Conservation (phyloP, 192 early-diverging fungal genomes). For the Coemansia sp. region DNA sequence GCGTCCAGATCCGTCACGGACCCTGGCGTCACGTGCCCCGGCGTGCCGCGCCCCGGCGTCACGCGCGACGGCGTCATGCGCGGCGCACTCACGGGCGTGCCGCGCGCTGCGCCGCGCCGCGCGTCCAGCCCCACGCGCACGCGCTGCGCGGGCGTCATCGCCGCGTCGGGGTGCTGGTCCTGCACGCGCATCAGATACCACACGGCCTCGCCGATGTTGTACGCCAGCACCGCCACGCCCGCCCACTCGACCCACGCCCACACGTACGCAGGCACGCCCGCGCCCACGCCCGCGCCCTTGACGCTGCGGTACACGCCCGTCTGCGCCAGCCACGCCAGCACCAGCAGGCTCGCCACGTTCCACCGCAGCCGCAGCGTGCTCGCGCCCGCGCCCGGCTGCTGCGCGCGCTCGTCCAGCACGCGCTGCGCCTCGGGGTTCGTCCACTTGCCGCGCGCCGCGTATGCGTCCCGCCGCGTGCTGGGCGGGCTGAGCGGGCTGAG, state of each 20-base stretch:
- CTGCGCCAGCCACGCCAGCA: conserved; percentile 27
- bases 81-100: conserved; percentile 18
- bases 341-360: conserved; percentile 40
- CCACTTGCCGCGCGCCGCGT: conserved; percentile 26
- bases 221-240: conserved; percentile 22
- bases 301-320: conserved; percentile 32
- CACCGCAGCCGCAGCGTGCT: conserved; percentile 46
- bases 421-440: conserved; percentile 41
- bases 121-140: conserved; percentile 42
- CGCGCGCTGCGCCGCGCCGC: conserved; percentile 6
- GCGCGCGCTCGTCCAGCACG: conserved; percentile 40
- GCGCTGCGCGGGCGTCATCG: conserved; percentile 41
- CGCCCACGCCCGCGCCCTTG: conserved; percentile 10
- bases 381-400: conserved; percentile 25
- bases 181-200: conserved; percentile 48
- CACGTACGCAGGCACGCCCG: conserved; percentile 16
- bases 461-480: background rate
- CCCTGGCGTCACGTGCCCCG: conserved; percentile 4
- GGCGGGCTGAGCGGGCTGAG: background rate
- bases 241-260: conserved; percentile 29
- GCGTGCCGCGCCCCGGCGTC: background rate
- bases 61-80: conserved; percentile 32
- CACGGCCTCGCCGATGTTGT: conserved; percentile 46
- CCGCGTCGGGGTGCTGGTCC: conserved; percentile 24
- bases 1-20: conserved; percentile 28